Conservation (phyloP, 805 yeast species). For the Candida sanyiensis region DNA sequence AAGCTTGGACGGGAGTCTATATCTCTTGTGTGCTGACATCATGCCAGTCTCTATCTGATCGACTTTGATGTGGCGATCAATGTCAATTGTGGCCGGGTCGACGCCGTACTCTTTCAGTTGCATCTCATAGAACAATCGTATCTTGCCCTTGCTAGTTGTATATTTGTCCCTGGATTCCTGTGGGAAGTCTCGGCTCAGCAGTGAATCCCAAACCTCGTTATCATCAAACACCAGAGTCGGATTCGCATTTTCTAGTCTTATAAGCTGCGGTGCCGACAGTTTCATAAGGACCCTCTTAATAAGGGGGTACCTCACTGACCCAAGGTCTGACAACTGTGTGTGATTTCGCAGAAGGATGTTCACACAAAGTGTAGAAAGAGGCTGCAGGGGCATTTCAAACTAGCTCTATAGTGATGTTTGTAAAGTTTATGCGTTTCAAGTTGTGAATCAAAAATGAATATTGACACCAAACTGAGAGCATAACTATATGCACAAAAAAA, state of each 20-base stretch:
- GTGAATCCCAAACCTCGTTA: constrained; percentile 31
- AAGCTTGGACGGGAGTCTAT: constrained; percentile 31
- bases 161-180: constrained; percentile 29
- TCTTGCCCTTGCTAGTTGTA: constrained; percentile 20
- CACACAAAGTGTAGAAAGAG: constrained; percentile 23
- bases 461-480: too few species aligned
- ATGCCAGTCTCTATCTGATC: constrained; percentile 6
- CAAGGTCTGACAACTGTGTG: constrained; percentile 22
- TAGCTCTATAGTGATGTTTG: too few species aligned
- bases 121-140: constrained; percentile 17
- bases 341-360: constrained; percentile 19
- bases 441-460: too few species aligned
- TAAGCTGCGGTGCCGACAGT: constrained; percentile 28
- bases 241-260: constrained; percentile 28
- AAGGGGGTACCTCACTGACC: constrained; percentile 30
- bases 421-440: too few species aligned
- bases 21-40: constrained; percentile 20
- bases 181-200: constrained; percentile 31
- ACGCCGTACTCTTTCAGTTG: constrained; percentile 16
- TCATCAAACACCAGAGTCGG: constrained; percentile 33
- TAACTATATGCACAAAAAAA: too few species aligned
- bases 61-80: constrained; percentile 16
- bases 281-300: constrained; percentile 26
- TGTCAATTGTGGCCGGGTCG: constrained; percentile 10
- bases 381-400: constrained; percentile 2